These are phyloP conservation scores for Venturia nashicola DNA, from an alignment of 2,329 filamentous ascomycete genomes.

Conservation along the genomic window DNA sequence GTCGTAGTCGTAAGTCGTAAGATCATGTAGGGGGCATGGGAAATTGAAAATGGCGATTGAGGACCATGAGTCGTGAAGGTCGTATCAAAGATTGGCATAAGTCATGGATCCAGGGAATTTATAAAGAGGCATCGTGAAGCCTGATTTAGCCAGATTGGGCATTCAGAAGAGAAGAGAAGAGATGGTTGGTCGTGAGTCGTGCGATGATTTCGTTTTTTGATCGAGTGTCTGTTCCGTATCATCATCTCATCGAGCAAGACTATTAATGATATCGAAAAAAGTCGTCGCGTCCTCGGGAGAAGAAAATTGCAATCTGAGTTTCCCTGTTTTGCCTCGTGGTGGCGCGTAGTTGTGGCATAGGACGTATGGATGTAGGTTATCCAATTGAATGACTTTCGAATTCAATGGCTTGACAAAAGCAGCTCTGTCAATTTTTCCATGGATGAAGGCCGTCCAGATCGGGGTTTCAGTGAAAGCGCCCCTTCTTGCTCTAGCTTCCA, in stretches of 20 bases:
- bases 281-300: conserved; percentile 14
- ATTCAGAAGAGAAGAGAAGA: no score
- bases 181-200: neutral
- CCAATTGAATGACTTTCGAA: conserved; percentile 33
- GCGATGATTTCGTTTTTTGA: neutral
- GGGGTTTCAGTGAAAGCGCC: conserved; percentile 42
- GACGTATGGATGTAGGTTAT: conserved; percentile 39
- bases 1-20: neutral
- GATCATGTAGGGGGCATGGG: neutral
- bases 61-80: neutral
- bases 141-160: neutral
- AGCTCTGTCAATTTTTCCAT: conserved; percentile 31
- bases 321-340: conserved; percentile 14
- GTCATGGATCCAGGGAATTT: no score
- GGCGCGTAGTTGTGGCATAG: conserved; percentile 40
- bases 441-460: conserved; percentile 49
- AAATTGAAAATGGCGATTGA: no score
- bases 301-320: conserved; percentile 18
- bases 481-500: conserved; percentile 43
- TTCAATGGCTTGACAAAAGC: conserved; percentile 36
- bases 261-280: neutral
- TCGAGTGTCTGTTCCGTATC: no score
- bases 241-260: neutral
- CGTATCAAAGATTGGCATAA: neutral
- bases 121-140: neutral